Conservation (phyloP, 306 rosid genomes). For the Vigna mungo region DNA sequence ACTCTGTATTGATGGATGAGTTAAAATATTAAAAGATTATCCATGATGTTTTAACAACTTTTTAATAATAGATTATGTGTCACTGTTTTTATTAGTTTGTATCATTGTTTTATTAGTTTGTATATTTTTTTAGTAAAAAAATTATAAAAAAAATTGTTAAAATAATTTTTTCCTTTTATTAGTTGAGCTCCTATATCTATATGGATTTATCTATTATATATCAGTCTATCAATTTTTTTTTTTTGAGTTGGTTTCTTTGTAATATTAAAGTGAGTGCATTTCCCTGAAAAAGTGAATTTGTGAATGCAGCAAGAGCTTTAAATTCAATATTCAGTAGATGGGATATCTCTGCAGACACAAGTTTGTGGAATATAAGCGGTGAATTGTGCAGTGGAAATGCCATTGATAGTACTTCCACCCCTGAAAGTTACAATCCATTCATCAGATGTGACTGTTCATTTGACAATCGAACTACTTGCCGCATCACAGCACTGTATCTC, state of each 20-base stretch:
- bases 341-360: constrained; percentile 42
- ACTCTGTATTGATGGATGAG: too few relatives aligned
- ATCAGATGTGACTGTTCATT: constrained; percentile 71
- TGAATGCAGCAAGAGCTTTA: constrained; percentile 59
- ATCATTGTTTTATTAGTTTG: too few relatives aligned
- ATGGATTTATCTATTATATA: too few relatives aligned
- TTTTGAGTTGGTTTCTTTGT: neutral
- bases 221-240: too few relatives aligned
- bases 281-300: neutral
- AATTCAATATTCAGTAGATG: constrained; percentile 71
- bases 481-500: constrained; percentile 63
- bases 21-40: too few relatives aligned
- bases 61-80: too few relatives aligned
- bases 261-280: neutral
- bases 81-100: too few relatives aligned
- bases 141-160: too few relatives aligned
- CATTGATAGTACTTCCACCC: constrained; percentile 28
- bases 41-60: too few relatives aligned
- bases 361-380: constrained; percentile 71
- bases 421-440: constrained; percentile 50
- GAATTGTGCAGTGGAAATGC: constrained; percentile 79
- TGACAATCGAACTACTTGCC: constrained; percentile 56
- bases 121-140: too few relatives aligned
- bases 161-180: too few relatives aligned
- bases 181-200: too few relatives aligned